These are phyloP conservation scores for Andrographis paniculata DNA, from an alignment of 305 asterid species.

Conservation along the genomic window DNA sequence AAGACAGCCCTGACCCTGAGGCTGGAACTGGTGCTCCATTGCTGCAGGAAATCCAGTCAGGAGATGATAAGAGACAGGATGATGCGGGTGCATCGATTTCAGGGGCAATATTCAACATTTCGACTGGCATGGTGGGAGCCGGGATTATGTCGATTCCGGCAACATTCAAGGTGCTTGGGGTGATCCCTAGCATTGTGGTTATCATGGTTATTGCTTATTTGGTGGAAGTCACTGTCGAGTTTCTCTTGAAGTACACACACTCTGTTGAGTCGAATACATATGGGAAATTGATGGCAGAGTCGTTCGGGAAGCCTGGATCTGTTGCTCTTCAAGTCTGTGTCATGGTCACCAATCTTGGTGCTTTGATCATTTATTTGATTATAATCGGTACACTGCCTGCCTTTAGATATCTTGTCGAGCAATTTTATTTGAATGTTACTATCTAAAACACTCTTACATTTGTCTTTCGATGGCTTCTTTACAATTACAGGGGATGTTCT, in stretches of 20 bases:
- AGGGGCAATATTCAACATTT: slow-evolving; percentile 78
- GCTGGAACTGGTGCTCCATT: slow-evolving; percentile 37
- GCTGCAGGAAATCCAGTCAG: slow-evolving; percentile 30
- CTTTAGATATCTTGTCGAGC: no score
- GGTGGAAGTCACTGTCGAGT: slow-evolving; percentile 90
- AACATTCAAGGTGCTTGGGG: slow-evolving; percentile 66
- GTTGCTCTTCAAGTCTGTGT: slow-evolving; percentile 83
- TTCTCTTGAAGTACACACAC: slow-evolving; percentile 56
- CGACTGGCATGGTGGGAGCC: slow-evolving; percentile 91
- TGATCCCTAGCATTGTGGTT: slow-evolving; percentile 54
- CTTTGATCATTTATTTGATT: slow-evolving; percentile 80
- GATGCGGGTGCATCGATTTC: slow-evolving; percentile 54
- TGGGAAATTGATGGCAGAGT: slow-evolving; percentile 84
- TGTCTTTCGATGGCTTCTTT: no score
- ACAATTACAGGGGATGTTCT: slow-evolving; percentile 90
- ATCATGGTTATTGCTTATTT: slow-evolving; percentile 54
- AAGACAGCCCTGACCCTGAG: slow-evolving; percentile 23
- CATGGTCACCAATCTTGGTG: slow-evolving; percentile 79
- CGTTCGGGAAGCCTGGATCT: slow-evolving; percentile 80
- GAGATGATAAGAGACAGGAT: slow-evolving; percentile 13
- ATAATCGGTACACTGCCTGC: slow-evolving; percentile 55
- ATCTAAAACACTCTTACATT: no score
- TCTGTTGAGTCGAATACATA: slow-evolving; percentile 60
- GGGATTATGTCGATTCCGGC: slow-evolving; percentile 89
- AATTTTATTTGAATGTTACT: no score